Conservation (phyloP, 1,284 basidiomycete genomes). For the Chiua sp. region DNA sequence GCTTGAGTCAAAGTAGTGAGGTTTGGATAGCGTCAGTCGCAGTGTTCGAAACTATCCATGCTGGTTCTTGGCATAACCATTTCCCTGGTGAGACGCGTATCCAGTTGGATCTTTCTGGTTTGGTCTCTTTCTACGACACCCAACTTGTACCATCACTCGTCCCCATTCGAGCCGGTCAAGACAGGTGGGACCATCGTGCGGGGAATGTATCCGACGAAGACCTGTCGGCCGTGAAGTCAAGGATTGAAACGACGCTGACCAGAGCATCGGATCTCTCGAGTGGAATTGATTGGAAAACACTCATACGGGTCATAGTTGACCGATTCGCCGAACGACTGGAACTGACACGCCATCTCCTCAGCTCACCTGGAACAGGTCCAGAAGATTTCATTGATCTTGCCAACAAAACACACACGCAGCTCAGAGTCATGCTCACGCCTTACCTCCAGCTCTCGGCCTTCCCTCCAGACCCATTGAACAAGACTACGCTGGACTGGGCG, state of each 20-base stretch:
- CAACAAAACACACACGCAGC: slow-evolving; percentile 26
- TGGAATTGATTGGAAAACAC: slow-evolving; percentile 48
- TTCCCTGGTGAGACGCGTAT: slow-evolving; percentile 40
- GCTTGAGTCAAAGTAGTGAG: background rate
- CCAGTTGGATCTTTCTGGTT: slow-evolving; percentile 36
- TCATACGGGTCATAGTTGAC: slow-evolving; percentile 41
- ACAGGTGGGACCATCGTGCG: slow-evolving; percentile 33
- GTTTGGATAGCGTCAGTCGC: background rate
- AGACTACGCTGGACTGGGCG: slow-evolving; percentile 28
- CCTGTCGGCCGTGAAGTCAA: slow-evolving; percentile 9
- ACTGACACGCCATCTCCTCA: slow-evolving; percentile 43
- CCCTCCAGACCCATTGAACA: slow-evolving; percentile 3
- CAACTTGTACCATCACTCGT: slow-evolving; percentile 32
- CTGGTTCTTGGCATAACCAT: slow-evolving; percentile 38
- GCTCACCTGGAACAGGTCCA: slow-evolving; percentile 10
- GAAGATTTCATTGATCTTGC: slow-evolving; percentile 16
- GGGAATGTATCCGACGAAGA: slow-evolving; percentile 34
- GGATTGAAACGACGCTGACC: slow-evolving; percentile 27
- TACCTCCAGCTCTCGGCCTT: slow-evolving; percentile 18
- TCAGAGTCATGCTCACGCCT: slow-evolving; percentile 28
- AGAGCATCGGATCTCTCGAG: slow-evolving; percentile 24
- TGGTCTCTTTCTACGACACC: slow-evolving; percentile 26
- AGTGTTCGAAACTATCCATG: slow-evolving; percentile 15
- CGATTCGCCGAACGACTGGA: slow-evolving; percentile 51
- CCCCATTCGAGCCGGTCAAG: slow-evolving; percentile 23